Percentiles rank a stretch among this genome's conserved stretches.
Conservation (phyloP, 164 flowering plant genomes). For the Kalanchoe fedtschenkoi region DNA sequence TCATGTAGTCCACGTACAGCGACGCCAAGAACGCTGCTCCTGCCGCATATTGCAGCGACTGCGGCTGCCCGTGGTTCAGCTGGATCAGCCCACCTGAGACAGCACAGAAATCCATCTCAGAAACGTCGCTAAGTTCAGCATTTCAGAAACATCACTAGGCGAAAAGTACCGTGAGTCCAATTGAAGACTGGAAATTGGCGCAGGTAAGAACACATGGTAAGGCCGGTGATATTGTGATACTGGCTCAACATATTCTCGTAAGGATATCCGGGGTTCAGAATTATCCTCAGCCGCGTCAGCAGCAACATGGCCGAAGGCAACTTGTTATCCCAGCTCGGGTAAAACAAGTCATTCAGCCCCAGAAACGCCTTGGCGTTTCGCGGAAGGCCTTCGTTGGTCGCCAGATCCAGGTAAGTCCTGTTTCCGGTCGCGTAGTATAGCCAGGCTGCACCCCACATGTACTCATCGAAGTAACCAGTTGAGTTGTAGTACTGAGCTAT, state of each 20-base stretch:
- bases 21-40: slow-evolving; percentile 71
- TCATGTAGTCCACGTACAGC: slow-evolving; percentile 59
- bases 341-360: slow-evolving; percentile 8
- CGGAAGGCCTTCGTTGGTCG: slow-evolving; percentile 42
- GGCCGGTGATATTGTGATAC: slow-evolving; percentile 47
- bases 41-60: slow-evolving; percentile 56
- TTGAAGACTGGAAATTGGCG: slow-evolving; percentile 48
- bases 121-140: not conserved
- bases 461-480: slow-evolving; percentile 60
- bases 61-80: slow-evolving; percentile 43
- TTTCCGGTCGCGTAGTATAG: slow-evolving; percentile 80
- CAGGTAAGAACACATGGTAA: slow-evolving; percentile 73
- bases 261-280: slow-evolving; percentile 31
- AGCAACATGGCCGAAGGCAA: slow-evolving; percentile 23
- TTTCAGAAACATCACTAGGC: no score
- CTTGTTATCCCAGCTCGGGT: slow-evolving; percentile 33
- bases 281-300: slow-evolving; percentile 22
- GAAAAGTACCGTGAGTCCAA: slow-evolving; percentile 33
- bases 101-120: no score
- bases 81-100: slow-evolving; percentile 62
- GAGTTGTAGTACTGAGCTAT: slow-evolving; percentile 54
- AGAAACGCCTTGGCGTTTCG: slow-evolving; percentile 34
- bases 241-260: slow-evolving; percentile 50
- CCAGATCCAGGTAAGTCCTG: slow-evolving; percentile 31
- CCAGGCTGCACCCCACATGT: slow-evolving; percentile 86